A percentile compares a stretch with the other conserved stretches of the same genome.
phyloP scores from a whole-genome alignment of 2,329 filamentous ascomycete species.

The Hymenoscyphus occultus region DNA sequence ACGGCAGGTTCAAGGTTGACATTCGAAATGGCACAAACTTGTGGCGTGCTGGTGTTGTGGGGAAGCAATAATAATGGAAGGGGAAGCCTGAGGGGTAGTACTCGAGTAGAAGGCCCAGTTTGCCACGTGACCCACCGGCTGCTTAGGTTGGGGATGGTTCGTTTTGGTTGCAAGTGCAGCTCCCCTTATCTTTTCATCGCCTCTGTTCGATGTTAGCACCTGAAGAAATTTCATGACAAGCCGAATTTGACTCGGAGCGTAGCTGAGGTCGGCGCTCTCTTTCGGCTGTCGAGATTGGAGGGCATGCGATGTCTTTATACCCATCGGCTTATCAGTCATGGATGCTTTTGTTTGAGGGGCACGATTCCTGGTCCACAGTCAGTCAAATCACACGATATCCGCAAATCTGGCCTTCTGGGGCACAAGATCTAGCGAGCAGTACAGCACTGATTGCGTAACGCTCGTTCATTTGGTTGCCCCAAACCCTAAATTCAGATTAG shows the following conservation, averaged over 20 bases:
- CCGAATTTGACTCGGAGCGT: background rate
- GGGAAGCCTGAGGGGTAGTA: too few species aligned
- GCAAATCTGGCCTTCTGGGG: constrained; percentile 1
- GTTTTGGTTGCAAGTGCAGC: background rate
- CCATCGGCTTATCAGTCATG: constrained; percentile 22
- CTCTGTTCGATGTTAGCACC: background rate
- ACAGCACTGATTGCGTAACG: constrained; percentile 3
- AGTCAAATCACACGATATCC: constrained; percentile 5
- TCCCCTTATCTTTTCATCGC: background rate
- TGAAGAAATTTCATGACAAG: background rate
- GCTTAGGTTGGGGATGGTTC: too few species aligned
- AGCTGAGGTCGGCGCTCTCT: background rate
- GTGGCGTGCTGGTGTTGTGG: background rate
- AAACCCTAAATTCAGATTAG: background rate
- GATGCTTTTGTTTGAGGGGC: constrained; percentile 15
- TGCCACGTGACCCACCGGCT: background rate
- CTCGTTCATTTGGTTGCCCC: background rate
- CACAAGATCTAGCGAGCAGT: background rate
- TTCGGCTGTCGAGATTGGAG: background rate
- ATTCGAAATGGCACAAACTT: background rate
- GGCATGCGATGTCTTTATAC: constrained; percentile 24
- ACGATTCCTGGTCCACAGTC: constrained; percentile 1
- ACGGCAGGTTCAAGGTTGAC: background rate
- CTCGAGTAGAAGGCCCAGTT: background rate
- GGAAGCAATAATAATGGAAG: background rate